Evolutionary conservation across 352 stramenopile genomes (phyloP).

Genomic region (Phytophthora rubi): DNA sequence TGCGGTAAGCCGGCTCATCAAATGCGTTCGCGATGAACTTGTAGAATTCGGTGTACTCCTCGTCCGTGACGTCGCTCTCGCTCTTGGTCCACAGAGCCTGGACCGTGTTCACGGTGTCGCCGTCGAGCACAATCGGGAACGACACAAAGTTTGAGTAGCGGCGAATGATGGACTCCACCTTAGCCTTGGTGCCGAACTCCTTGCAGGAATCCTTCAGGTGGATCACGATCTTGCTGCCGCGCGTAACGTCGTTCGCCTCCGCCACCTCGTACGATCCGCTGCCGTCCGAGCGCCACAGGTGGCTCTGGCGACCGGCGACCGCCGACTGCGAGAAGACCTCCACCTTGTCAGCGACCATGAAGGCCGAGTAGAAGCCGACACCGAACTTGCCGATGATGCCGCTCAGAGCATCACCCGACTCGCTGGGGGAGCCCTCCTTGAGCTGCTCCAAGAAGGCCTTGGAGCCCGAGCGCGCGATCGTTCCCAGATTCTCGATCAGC

Average conservation of each 20-base stretch:
- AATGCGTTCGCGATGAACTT: conserved; percentile 97
- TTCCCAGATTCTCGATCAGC: conserved; percentile 98
- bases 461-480: conserved; percentile 97
- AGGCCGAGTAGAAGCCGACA: conserved; percentile 99
- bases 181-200: conserved; percentile 92
- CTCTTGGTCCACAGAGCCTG: conserved; percentile 98
- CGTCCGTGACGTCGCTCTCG: conserved; percentile 95
- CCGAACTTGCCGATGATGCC: conserved; percentile 99
- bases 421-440: conserved; percentile 73
- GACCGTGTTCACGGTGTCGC: conserved; percentile 97
- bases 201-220: conserved; percentile 97
- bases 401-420: conserved; percentile 73
- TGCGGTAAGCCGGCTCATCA: conserved; percentile 92
- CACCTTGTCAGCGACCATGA: conserved; percentile 99
- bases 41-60: conserved; percentile 98
- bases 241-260: conserved; percentile 67
- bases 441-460: conserved; percentile 97
- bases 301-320: conserved; percentile 48
- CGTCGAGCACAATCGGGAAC: conserved; percentile 98
- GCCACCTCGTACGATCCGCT: conserved; percentile 85
- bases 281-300: conserved; percentile 84
- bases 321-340: conserved; percentile 92
- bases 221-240: conserved; percentile 98
- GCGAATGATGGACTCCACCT: conserved; percentile 97
- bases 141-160: conserved; percentile 99